These are phyloP conservation scores for Sanguinoderma infundibulare DNA, from an alignment of 1,284 basidiomycete genomes.

Conservation along the genomic window DNA sequence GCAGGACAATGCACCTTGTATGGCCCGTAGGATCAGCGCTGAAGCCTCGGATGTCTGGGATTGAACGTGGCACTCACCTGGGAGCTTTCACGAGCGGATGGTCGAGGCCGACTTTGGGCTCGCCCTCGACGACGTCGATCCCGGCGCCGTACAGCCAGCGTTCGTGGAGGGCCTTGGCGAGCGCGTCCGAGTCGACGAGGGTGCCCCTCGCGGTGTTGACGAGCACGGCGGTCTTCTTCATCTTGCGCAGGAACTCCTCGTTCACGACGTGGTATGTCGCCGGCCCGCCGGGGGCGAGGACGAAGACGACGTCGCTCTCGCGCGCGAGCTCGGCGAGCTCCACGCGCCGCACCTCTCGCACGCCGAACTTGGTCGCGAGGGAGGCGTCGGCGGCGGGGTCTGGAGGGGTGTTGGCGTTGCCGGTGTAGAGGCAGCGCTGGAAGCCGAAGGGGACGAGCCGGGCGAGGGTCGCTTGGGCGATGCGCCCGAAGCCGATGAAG, in stretches of 20 bases:
- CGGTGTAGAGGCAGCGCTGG: slow-evolving; percentile 69
- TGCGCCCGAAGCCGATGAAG: slow-evolving; percentile 94
- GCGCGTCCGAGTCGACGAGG: slow-evolving; percentile 87
- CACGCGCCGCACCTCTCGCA: slow-evolving; percentile 64
- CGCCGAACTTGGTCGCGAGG: slow-evolving; percentile 49
- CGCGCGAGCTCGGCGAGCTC: slow-evolving; percentile 70
- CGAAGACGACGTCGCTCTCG: slow-evolving; percentile 81
- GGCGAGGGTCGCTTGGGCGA: slow-evolving; percentile 79
- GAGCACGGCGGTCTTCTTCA: slow-evolving; percentile 84
- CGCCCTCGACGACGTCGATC: slow-evolving; percentile 92
- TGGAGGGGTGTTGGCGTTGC: slow-evolving; percentile 52
- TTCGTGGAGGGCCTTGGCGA: slow-evolving; percentile 78
- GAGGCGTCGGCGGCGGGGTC: slow-evolving; percentile 55
- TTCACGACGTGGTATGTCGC: slow-evolving; percentile 78
- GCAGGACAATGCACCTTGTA: slow-evolving; percentile 76
- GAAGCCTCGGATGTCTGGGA: background rate
- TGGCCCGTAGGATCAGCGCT: slow-evolving; percentile 8
- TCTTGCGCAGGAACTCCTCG: slow-evolving; percentile 72
- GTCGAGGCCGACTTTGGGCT: slow-evolving; percentile 76
- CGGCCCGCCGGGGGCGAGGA: slow-evolving; percentile 81
- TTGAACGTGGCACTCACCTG: slow-evolving; percentile 49
- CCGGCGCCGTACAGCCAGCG: slow-evolving; percentile 91
- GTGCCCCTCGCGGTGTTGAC: slow-evolving; percentile 85
- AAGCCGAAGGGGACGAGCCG: slow-evolving; percentile 83
- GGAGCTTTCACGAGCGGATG: slow-evolving; percentile 84